These are phyloP conservation scores for Limtongia smithiae DNA, from an alignment of 805 yeast species.

Conservation along the genomic window DNA sequence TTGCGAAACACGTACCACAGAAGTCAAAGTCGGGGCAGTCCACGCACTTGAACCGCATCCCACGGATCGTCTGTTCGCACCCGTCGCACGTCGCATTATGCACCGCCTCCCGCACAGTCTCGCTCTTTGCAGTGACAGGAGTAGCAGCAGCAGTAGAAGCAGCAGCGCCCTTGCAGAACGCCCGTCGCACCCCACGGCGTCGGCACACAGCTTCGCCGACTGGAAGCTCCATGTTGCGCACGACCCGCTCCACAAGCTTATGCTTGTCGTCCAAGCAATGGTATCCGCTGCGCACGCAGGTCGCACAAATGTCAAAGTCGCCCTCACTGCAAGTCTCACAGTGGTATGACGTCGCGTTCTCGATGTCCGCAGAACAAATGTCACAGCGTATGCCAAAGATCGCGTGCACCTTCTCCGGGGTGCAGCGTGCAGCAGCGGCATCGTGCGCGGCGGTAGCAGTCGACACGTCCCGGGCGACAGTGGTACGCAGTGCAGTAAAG, in stretches of 20 bases:
- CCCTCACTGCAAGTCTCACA: conserved; percentile 20
- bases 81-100: conserved; percentile 33
- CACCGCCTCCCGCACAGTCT: background rate
- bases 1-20: conserved; percentile 40
- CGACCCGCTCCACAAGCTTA: conserved; percentile 5
- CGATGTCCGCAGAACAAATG: conserved; percentile 9
- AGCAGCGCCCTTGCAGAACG: background rate
- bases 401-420: background rate
- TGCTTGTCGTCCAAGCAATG: conserved; percentile 26
- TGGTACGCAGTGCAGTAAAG: no score
- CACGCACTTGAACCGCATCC: conserved; percentile 48
- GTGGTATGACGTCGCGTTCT: conserved; percentile 14
- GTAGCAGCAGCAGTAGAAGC: background rate
- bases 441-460: background rate
- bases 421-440: background rate
- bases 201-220: background rate
- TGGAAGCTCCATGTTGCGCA: background rate
- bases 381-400: conserved; percentile 18
- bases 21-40: conserved; percentile 50
- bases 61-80: conserved; percentile 35
- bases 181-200: background rate
- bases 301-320: conserved; percentile 21
- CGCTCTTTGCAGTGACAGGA: background rate
- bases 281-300: conserved; percentile 16
- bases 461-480: no score